Evolutionary conservation across 2,329 filamentous ascomycete genomes (phyloP), one percentile per base, ranked within the genome.

Genomic region (Gliomastix tumulicola): DNA sequence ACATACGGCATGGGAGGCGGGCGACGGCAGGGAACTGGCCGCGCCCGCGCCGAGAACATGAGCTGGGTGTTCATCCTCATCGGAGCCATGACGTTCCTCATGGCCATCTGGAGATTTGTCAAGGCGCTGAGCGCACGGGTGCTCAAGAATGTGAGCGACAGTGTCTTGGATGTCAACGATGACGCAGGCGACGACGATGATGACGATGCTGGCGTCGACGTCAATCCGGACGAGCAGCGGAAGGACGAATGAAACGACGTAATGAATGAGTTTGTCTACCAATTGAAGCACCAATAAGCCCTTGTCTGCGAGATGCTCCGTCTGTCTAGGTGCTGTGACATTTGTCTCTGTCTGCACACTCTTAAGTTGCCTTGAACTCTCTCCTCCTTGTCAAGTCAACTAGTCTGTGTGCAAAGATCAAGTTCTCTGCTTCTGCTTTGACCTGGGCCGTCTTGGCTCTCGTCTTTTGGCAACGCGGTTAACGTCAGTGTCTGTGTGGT

Each of bases 361-460:
- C 83, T 94, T 95, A 84, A 95, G 88, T 92, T 94, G 86, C 76
- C 87, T 88, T 76, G 75, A 79, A 66, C 65, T 59, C 69, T 56
- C 71, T 76, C 67, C 66, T 74, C 84, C 76, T 76, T 90, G 81
- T 79, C 77, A 78, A 88, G 86, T 80, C 83, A 81, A 92, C 89
- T 81, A 92, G 88, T 95, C 88, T 85, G 79, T 81, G 84, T 94
- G 88, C 88, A 86, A 71, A 95, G 72, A 95, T 74, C 40, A 63
- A 76, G 52, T n/a, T 59, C 65, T 61, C 61, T 57, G 49, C 49
- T 54, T 54, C 49, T 48, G 58, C 63, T 61, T 56, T 60, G 62
- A 54, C 51, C 41, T 47, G 50, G 46, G 49, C 61, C 74, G 74
- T 78, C 68, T 76, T 78, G 74, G 61, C 49, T 38, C 43, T 48